Evolutionary conservation across 2,329 filamentous ascomycete genomes (phyloP).

Genomic region (Trichophyton rubrum): DNA sequence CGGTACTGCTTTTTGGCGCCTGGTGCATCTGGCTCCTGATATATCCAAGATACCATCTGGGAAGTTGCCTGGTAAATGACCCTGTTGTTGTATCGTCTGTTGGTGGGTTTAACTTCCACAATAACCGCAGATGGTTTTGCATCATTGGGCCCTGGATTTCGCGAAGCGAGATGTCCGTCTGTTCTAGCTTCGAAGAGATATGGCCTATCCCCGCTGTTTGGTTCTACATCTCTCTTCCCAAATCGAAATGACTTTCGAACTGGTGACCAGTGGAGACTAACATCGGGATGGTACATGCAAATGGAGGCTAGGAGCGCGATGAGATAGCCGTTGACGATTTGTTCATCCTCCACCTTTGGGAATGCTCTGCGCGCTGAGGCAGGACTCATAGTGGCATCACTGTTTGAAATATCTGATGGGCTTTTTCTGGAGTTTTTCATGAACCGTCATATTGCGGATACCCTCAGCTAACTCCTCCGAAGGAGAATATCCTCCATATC

Average conservation of each 20-base stretch:
- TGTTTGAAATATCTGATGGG: background rate
- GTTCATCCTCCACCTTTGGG: conserved; percentile 4
- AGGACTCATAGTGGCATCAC: background rate
- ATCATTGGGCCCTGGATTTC: background rate
- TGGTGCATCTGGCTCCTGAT: background rate
- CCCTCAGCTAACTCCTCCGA: background rate
- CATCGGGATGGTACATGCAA: background rate
- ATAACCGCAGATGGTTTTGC: background rate
- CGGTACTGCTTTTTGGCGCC: background rate
- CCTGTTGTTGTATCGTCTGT: background rate
- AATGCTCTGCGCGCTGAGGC: background rate
- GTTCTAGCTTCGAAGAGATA: background rate
- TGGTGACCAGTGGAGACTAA: background rate
- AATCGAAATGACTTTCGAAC: conserved; percentile 3
- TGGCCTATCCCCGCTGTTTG: background rate
- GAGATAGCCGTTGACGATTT: conserved; percentile 1
- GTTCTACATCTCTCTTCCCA: background rate
- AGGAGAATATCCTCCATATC: background rate
- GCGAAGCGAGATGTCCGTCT: background rate
- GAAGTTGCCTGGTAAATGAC: conserved; percentile 1
- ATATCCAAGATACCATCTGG: conserved; percentile 9
- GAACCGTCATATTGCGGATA: background rate
- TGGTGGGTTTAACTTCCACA: conserved; percentile 1
- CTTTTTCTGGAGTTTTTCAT: background rate
- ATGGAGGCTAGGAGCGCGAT: background rate